Evolutionary conservation across 225 moss, liverwort and hornwort species (phyloP).

Genomic region (Ulota crispa): DNA sequence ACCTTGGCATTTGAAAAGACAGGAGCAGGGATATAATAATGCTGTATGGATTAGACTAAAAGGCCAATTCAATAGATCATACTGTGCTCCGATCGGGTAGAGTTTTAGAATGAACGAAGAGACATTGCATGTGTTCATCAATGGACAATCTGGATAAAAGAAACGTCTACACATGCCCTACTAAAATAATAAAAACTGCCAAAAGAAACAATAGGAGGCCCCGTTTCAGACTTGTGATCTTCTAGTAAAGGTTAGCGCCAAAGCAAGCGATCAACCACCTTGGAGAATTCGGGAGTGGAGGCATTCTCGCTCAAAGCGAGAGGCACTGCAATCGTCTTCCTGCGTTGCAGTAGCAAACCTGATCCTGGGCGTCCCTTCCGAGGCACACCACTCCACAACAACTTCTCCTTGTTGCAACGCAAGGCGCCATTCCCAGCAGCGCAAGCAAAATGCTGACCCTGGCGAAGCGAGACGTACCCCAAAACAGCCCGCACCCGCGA

Average conservation of each 20-base stretch:
- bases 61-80: not conserved
- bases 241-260: not conserved
- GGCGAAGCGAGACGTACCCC: not conserved
- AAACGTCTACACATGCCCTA: not conserved
- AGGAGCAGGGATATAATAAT: not conserved
- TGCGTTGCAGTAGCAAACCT: not conserved
- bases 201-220: not conserved
- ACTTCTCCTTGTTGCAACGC: not conserved
- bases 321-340: not conserved
- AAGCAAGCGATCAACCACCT: slow-evolving; percentile 30
- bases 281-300: slow-evolving; percentile 11
- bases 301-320: too few relatives aligned
- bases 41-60: not conserved
- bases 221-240: not conserved
- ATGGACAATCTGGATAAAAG: not conserved
- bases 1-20: not conserved
- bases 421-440: not conserved
- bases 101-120: not conserved
- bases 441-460: not conserved
- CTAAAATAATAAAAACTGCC: not conserved
- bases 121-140: not conserved
- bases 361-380: slow-evolving; percentile 1
- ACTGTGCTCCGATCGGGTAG: not conserved
- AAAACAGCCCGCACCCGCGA: not conserved
- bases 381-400: not conserved